Percentiles rank a stretch among this genome's conserved stretches.
These are phyloP conservation scores for Pleurotus salmoneostramineus DNA, from an alignment of 768 basidiomycete genomes.

Conservation along the genomic window DNA sequence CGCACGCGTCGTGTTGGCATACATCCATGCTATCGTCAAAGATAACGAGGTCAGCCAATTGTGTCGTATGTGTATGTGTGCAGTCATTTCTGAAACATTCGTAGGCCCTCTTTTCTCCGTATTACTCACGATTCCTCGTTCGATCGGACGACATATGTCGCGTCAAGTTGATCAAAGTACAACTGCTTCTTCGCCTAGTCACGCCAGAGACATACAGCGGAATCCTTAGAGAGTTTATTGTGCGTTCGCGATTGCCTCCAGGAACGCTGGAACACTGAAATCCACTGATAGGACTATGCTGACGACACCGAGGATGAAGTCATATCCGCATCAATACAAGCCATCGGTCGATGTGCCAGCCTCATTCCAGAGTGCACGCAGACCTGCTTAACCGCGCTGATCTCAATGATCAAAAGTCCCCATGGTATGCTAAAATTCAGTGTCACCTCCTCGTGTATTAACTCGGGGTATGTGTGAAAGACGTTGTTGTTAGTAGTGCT, in stretches of 20 bases:
- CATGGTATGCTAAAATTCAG: constrained; percentile 48
- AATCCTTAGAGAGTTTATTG: constrained; percentile 82
- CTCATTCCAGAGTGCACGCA: constrained; percentile 63
- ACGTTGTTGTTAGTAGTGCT: constrained; percentile 72
- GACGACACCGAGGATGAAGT: constrained; percentile 74
- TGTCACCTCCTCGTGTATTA: not conserved
- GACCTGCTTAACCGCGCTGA: constrained; percentile 73
- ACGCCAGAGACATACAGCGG: constrained; percentile 62
- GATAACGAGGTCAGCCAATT: constrained; percentile 63
- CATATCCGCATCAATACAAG: constrained; percentile 69
- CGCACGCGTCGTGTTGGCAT: constrained; percentile 69
- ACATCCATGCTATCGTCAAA: constrained; percentile 63
- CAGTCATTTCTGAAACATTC: not conserved
- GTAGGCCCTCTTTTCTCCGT: constrained; percentile 60
- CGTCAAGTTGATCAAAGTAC: constrained; percentile 75
- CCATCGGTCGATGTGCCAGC: constrained; percentile 73
- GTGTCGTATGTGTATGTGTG: constrained; percentile 5
- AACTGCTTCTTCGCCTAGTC: constrained; percentile 63
- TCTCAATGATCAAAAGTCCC: constrained; percentile 73
- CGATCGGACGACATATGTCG: constrained; percentile 60
- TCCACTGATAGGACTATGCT: constrained; percentile 61
- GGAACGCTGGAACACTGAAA: not conserved
- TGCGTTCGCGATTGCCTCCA: constrained; percentile 31
- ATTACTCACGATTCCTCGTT: constrained; percentile 67
- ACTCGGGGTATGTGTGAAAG: constrained; percentile 32